These are phyloP conservation scores for Meripilus lineatus DNA, from an alignment of 1,284 basidiomycete species.

Conservation along the genomic window DNA sequence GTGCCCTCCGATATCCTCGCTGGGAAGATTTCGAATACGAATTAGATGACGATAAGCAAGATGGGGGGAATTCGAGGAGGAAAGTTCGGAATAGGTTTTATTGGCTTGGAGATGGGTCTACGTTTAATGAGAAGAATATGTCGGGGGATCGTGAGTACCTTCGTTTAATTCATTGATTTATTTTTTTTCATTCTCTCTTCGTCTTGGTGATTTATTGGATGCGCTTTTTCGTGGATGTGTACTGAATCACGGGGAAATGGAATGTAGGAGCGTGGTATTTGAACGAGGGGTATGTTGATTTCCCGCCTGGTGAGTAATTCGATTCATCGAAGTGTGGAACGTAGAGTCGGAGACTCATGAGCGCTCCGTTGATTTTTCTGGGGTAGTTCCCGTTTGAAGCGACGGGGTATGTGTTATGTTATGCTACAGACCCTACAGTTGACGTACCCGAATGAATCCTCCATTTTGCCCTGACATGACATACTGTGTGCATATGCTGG, in stretches of 20 bases:
- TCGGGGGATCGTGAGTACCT: constrained; percentile 42
- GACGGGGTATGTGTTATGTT: too few relatives aligned
- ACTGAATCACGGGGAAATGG: background rate
- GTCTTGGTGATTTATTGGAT: too few relatives aligned
- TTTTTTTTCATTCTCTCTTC: background rate
- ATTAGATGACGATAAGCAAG: constrained; percentile 29
- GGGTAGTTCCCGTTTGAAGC: too few relatives aligned
- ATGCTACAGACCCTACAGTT: too few relatives aligned
- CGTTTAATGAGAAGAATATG: constrained; percentile 37
- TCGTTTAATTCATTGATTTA: background rate
- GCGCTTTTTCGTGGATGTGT: too few relatives aligned
- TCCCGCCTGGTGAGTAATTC: constrained; percentile 12
- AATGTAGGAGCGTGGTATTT: constrained; percentile 14
- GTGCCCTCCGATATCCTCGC: constrained; percentile 46
- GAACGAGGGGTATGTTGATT: constrained; percentile 10
- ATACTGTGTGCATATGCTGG: too few relatives aligned
- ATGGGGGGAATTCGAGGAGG: too few relatives aligned
- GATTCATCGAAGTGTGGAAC: too few relatives aligned
- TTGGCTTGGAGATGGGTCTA: constrained; percentile 57
- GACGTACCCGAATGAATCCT: too few relatives aligned
- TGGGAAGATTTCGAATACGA: constrained; percentile 67
- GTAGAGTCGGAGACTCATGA: too few relatives aligned
- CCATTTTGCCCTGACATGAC: too few relatives aligned
- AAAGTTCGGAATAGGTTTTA: constrained; percentile 43
- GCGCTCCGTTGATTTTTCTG: too few relatives aligned